These are phyloP conservation scores for Rosa chinensis DNA, from an alignment of 306 rosid species.

Conservation along the genomic window DNA sequence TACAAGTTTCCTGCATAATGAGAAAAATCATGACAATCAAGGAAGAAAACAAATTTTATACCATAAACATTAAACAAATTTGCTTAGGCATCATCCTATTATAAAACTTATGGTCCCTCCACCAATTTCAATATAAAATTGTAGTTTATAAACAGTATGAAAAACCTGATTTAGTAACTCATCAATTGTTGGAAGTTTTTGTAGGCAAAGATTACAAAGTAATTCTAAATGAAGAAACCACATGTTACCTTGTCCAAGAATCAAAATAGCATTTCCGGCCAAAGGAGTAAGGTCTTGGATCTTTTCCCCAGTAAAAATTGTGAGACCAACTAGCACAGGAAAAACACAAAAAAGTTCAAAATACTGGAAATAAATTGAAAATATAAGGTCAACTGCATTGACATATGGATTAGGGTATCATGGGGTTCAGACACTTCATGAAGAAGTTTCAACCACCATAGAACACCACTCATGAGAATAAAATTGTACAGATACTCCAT, in stretches of 20 bases:
- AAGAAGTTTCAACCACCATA: slow-evolving; percentile 1
- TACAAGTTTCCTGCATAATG: slow-evolving; percentile 66
- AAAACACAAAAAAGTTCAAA: not conserved
- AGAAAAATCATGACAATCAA: slow-evolving; percentile 16
- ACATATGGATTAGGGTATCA: too few relatives aligned
- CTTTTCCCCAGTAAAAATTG: slow-evolving; percentile 73
- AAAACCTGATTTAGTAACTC: not conserved
- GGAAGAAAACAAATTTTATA: not conserved
- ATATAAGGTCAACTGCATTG: not conserved
- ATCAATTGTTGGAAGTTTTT: not conserved
- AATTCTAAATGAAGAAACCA: not conserved
- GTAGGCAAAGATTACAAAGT: not conserved
- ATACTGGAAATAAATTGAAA: slow-evolving; percentile 2
- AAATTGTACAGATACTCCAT: not conserved
- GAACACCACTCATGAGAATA: slow-evolving; percentile 9
- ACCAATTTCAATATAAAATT: not conserved
- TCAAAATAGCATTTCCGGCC: slow-evolving; percentile 64
- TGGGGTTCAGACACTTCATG: not conserved
- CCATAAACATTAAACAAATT: not conserved
- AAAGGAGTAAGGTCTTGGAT: slow-evolving; percentile 71
- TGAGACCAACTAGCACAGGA: slow-evolving; percentile 52
- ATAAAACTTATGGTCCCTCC: not conserved
- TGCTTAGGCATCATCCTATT: not conserved
- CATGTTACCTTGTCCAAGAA: slow-evolving; percentile 88
- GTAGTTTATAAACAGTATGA: not conserved